Evolutionary conservation across 140 eudicot species (phyloP), one percentile per base, ranked within the genome.

Genomic region (Ambrosia hybrid): DNA sequence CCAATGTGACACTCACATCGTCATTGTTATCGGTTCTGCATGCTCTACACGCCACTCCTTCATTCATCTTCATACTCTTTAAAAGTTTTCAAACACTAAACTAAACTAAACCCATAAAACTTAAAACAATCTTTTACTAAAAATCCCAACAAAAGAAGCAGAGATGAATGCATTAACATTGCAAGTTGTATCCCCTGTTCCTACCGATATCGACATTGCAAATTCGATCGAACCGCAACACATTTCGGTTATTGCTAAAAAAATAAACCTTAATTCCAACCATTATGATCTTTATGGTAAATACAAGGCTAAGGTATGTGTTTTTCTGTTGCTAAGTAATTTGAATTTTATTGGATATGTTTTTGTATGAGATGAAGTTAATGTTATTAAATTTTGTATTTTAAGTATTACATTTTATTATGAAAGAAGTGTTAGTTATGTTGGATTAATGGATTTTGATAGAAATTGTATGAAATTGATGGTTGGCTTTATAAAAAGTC

Each of bases 161-260:
- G 38, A 65, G 51, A 81, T 77, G 85, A 87, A 88, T 51, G 57
- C 84, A 65, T 83, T 94, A 76, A 91, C 83, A 57, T 57, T 94
- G 72, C 87, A 86, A 79, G 97, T 91, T 65, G 80, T 76, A 2
- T 84, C 97, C 51, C 99, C 97, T 39, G 99, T 94, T 56, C 99
- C 99, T 0, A 96, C 99, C 0, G 99, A 94, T 71, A 94, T 94
- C 56, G 97, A 95, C 65, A 86, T 95, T n/a, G 99, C 99, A 37
- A 91, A 95, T 75, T 89, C 96, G 46, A 83, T 95, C 57, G 79
- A 80, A 57, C 97, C 99, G 6, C 85, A 85, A 3, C 97, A 95
- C 77, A 83, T 95, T 68, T 78, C 99, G 49, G 74, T 85, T 70
- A 95, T 95, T 71, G 99, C 99, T 48, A 68, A 85, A 11, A 89